Percentiles rank a stretch among this genome's conserved stretches.
Conservation (phyloP, 371 early-diverging fungal species). For the Umbelopsis sp. region DNA sequence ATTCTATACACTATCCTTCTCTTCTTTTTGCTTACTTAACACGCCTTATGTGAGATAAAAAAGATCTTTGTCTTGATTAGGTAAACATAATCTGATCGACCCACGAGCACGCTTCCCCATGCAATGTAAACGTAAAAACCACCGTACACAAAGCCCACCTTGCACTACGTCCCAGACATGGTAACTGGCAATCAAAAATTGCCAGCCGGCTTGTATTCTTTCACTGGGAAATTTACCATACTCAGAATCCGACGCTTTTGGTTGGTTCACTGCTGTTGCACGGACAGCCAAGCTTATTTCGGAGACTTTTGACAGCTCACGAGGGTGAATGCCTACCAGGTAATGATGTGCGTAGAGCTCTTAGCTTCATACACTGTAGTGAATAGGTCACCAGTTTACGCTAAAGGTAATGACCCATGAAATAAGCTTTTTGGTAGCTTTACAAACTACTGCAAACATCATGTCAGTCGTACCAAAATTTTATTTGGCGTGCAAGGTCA, state of each 20-base stretch:
- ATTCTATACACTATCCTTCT: too few relatives aligned
- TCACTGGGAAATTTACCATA: background rate
- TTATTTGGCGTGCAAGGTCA: background rate
- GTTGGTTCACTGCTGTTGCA: conserved; percentile 13
- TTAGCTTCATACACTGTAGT: background rate
- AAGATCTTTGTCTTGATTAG: too few relatives aligned
- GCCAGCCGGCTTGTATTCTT: background rate
- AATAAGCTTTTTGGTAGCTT: too few relatives aligned
- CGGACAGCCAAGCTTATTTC: conserved; percentile 11
- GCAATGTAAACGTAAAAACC: too few relatives aligned
- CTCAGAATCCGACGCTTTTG: conserved; percentile 1
- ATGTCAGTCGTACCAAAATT: conserved; percentile 9
- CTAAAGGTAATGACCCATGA: background rate
- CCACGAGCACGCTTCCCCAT: too few relatives aligned
- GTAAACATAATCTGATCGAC: too few relatives aligned
- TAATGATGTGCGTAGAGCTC: background rate
- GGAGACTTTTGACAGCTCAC: conserved; percentile 18
- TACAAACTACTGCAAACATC: too few relatives aligned
- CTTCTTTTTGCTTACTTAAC: too few relatives aligned
- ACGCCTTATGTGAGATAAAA: too few relatives aligned
- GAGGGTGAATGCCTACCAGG: background rate
- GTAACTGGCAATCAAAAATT: background rate
- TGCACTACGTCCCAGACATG: conserved; percentile 6
- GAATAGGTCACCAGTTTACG: background rate
- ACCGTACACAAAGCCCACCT: background rate